phyloP scores from a whole-genome alignment of 2,329 filamentous ascomycete species.

The Fusarium robinianum region DNA sequence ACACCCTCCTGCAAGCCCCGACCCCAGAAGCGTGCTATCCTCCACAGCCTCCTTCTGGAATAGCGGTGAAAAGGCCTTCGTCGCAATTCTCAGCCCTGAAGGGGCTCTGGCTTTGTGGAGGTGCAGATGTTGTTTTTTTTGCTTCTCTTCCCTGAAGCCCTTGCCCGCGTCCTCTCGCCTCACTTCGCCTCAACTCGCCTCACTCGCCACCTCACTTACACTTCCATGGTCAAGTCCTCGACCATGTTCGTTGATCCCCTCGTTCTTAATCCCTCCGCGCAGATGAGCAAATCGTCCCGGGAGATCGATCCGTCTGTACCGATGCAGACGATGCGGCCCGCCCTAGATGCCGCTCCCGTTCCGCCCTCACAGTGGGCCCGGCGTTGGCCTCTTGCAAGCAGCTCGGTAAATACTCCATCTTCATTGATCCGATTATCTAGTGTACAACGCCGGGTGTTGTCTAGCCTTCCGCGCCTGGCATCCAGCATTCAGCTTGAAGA shows the following conservation, averaged over 20 bases:
- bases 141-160: conserved; percentile 3
- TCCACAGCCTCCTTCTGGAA: conserved; percentile 26
- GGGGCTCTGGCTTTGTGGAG: conserved; percentile 2
- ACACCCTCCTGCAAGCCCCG: conserved; percentile 18
- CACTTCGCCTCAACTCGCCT: conserved; percentile 7
- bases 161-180: conserved; percentile 6
- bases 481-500: conserved; percentile 13
- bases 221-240: too few species aligned
- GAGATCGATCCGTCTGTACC: not conserved
- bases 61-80: conserved; percentile 25
- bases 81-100: conserved; percentile 17
- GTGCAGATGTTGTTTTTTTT: conserved; percentile 12
- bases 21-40: conserved; percentile 8
- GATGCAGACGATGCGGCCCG: conserved; percentile 4
- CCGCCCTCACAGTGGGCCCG: conserved; percentile 13
- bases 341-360: conserved; percentile 13
- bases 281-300: not conserved
- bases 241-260: not conserved
- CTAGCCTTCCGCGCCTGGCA: conserved; percentile 26
- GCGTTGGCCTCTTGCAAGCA: conserved; percentile 11
- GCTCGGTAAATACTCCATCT: conserved; percentile 27
- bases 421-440: conserved; percentile 38
- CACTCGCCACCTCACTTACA: too few species aligned
- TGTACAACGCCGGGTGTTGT: conserved; percentile 37
- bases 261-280: not conserved